Base-by-base conservation (phyloP, 257 asterid species). In the Haberlea rhodopensis region DNA sequence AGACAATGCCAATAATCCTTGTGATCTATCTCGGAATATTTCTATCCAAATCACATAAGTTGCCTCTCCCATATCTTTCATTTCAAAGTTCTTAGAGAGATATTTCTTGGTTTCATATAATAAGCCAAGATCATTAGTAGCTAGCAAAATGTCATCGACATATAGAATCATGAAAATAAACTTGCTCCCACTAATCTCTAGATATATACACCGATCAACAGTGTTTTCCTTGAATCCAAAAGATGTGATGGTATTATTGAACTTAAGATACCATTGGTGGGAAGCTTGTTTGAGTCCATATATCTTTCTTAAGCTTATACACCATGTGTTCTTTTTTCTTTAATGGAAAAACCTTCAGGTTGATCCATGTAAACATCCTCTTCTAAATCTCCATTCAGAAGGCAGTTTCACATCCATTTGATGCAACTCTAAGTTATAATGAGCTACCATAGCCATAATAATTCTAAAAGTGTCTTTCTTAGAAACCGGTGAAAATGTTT, bases 241-340 rank as follows among this genome's bases (percentile, higher is more conserved):
- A 24, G 59, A 54, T 9, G 28, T 54, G 3, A 54, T 54, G 4
- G 23, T 29, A 0, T 54, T 10, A 54, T 54, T 27, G 15, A 54
- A 54, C 28, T 54, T 54, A 13, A 21, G 8, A 22, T 54, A 54
- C 28, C 29, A 54, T 54, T 54, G 59, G 8, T 29, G 31, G 28
- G 59, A 54, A 5, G 59, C 27, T 21, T 54, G 59, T 22, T 54
- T 54, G n/a, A 54, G 27, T 19, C 59, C 59, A 54, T 53, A n/a
- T n/a, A n/a, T n/a, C n/a, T n/a, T n/a, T 53, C n/a, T 53, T 53
- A 20, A 53, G 26, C 23, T 53, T 53, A 22, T 9, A 21, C n/a
- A 53, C 26, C 59, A 53, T 1, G 7, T 53, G 8, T 53, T 21
- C 23, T 13, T 4, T 7, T 7, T 22, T 10, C 13, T 24, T 55